phyloP scores from a whole-genome alignment of 176 grass and related monocot species.

The Oropetium thomaeum region DNA sequence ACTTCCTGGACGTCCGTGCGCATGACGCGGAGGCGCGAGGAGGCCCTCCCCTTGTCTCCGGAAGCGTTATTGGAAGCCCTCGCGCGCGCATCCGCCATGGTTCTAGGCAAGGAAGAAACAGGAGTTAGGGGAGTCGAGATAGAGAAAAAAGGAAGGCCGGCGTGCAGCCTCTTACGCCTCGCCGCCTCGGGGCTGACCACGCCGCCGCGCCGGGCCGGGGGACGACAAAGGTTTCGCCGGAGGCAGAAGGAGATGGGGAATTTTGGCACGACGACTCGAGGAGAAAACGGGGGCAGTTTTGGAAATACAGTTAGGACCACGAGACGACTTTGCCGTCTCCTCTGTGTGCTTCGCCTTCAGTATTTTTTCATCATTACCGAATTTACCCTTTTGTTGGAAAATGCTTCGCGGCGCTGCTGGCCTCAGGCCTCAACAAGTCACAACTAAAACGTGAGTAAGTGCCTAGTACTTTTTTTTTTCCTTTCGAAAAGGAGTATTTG shows the following conservation, averaged over 20 bases:
- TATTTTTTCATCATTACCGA: background rate
- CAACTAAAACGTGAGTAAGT: background rate
- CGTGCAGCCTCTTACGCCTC: background rate
- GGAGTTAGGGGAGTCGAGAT: background rate
- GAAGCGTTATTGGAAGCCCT: constrained; percentile 13
- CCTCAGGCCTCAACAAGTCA: too few species aligned
- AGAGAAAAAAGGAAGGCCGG: background rate
- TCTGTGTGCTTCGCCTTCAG: background rate
- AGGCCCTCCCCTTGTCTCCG: background rate
- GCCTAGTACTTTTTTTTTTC: background rate
- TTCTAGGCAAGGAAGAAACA: background rate
- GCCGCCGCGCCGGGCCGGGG: background rate
- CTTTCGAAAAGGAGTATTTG: too few species aligned
- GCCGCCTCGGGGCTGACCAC: background rate
- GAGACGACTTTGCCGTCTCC: background rate
- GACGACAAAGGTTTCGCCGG: constrained; percentile 21
- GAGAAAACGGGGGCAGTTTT: background rate
- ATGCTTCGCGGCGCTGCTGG: background rate
- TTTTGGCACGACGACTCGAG: constrained; percentile 5
- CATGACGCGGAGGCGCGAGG: constrained; percentile 37
- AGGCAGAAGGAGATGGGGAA: constrained; percentile 21
- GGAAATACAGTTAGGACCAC: background rate
- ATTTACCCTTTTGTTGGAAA: background rate
- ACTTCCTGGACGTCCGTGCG: constrained; percentile 41
- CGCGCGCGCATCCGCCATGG: constrained; percentile 21